Conservation (phyloP, 768 basidiomycete species). For the Trametes meyenii region DNA sequence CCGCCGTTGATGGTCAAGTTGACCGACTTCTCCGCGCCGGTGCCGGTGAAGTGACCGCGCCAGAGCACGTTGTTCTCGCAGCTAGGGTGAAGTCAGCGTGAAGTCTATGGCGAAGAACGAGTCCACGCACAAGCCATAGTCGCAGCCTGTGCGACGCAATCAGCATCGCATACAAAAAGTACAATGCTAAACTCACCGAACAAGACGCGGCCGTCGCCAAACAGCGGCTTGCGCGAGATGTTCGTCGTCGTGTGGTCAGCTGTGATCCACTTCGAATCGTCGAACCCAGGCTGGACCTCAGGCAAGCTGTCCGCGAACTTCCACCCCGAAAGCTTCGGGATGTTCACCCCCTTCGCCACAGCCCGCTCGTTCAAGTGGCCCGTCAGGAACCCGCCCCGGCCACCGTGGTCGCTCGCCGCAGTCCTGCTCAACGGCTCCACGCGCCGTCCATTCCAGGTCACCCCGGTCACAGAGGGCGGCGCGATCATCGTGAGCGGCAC, state of each 20-base stretch:
- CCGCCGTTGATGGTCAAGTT: slow-evolving; percentile 84
- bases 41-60: slow-evolving; percentile 77
- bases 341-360: slow-evolving; percentile 36
- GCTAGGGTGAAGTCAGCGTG: slow-evolving; percentile 40
- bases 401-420: slow-evolving; percentile 51
- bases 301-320: slow-evolving; percentile 76
- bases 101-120: background rate
- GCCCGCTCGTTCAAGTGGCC: slow-evolving; percentile 45
- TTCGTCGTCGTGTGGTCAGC: slow-evolving; percentile 78
- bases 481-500: slow-evolving; percentile 66
- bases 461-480: slow-evolving; percentile 49
- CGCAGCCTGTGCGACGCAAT: slow-evolving; percentile 51
- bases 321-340: slow-evolving; percentile 67
- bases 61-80: slow-evolving; percentile 83
- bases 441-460: slow-evolving; percentile 74
- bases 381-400: slow-evolving; percentile 50
- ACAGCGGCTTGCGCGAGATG: slow-evolving; percentile 66
- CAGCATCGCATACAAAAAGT: background rate
- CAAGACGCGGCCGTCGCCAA: slow-evolving; percentile 73
- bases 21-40: slow-evolving; percentile 60
- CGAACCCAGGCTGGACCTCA: slow-evolving; percentile 58
- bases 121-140: slow-evolving; percentile 75
- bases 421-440: slow-evolving; percentile 28
- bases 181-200: slow-evolving; percentile 47
- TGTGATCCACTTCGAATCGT: slow-evolving; percentile 64